Percentiles rank a stretch among this genome's conserved stretches.
phyloP scores from a whole-genome alignment of 1,284 basidiomycete genomes.

The Moesziomyces aphidis region DNA sequence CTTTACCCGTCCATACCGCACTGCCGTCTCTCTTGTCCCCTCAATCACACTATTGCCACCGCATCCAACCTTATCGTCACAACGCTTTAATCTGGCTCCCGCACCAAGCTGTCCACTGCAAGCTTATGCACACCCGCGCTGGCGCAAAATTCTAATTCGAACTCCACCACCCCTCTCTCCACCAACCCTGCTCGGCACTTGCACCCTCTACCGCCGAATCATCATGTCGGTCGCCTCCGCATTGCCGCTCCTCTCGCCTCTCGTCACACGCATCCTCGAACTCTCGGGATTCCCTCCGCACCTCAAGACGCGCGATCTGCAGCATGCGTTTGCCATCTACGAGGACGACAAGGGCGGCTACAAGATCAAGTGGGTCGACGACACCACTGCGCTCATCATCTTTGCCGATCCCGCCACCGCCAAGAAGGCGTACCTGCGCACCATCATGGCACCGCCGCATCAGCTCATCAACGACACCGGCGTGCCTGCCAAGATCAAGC shows the following conservation, averaged over 20 bases:
- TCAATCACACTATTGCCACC: too few species aligned
- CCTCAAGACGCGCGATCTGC: constrained; percentile 96
- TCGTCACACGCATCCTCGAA: constrained; percentile 92
- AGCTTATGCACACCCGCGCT: too few species aligned
- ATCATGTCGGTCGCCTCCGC: constrained; percentile 43
- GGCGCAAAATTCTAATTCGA: neutral
- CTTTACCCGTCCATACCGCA: too few species aligned
- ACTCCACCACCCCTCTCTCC: neutral
- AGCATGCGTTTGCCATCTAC: constrained; percentile 88
- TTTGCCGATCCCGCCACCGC: constrained; percentile 78
- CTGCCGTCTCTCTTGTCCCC: too few species aligned
- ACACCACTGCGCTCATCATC: constrained; percentile 93
- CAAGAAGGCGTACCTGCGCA: constrained; percentile 94
- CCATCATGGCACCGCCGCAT: constrained; percentile 75
- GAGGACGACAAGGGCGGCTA: constrained; percentile 88
- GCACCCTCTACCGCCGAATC: neutral
- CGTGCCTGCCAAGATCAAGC: constrained; percentile 75
- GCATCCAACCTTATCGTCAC: too few species aligned
- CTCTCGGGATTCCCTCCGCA: constrained; percentile 91
- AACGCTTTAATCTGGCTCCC: too few species aligned
- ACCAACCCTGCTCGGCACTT: too few species aligned
- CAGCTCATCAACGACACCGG: constrained; percentile 69
- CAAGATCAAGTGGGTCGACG: constrained; percentile 99
- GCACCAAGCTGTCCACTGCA: too few species aligned
- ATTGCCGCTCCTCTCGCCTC: constrained; percentile 75